Conservation (phyloP, 495 filamentous ascomycete species). For the Chlorociboria aeruginascens region DNA sequence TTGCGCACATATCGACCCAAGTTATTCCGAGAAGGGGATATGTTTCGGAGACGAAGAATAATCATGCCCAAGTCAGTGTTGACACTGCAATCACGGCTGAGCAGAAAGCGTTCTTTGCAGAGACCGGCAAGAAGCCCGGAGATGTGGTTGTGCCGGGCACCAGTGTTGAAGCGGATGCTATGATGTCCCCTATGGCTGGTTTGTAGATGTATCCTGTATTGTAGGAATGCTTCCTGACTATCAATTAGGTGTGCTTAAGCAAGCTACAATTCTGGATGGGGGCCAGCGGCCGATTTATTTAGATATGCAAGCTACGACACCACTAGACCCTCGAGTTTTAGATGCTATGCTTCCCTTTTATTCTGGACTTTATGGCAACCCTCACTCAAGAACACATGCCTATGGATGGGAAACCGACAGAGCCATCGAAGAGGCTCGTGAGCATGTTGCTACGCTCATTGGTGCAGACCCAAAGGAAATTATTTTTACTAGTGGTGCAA, state of each 20-base stretch:
- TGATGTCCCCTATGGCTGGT: conserved; percentile 72
- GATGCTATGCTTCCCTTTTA: conserved; percentile 95
- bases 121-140: conserved; percentile 57
- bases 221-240: conserved; percentile 9
- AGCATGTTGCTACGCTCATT: conserved; percentile 73
- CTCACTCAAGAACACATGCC: conserved; percentile 92
- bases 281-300: conserved; percentile 92
- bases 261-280: conserved; percentile 88
- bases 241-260: conserved; percentile 62
- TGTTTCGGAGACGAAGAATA: conserved; percentile 72
- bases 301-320: conserved; percentile 98
- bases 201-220: conserved; percentile 13
- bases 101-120: conserved; percentile 61
- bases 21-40: conserved; percentile 43
- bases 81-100: conserved; percentile 76
- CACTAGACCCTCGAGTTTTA: conserved; percentile 82
- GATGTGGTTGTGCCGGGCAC: conserved; percentile 47
- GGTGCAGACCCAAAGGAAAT: conserved; percentile 96
- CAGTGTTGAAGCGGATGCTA: conserved; percentile 46
- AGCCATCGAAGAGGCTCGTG: conserved; percentile 75
- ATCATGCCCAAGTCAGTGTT: conserved; percentile 69
- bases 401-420: conserved; percentile 99
- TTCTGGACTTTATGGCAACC: conserved; percentile 91
- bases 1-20: conserved; percentile 23
- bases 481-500: conserved; percentile 95